Evolutionary conservation across 179 eudicot genomes (phyloP).

Genomic region (Beta macrorhiza): DNA sequence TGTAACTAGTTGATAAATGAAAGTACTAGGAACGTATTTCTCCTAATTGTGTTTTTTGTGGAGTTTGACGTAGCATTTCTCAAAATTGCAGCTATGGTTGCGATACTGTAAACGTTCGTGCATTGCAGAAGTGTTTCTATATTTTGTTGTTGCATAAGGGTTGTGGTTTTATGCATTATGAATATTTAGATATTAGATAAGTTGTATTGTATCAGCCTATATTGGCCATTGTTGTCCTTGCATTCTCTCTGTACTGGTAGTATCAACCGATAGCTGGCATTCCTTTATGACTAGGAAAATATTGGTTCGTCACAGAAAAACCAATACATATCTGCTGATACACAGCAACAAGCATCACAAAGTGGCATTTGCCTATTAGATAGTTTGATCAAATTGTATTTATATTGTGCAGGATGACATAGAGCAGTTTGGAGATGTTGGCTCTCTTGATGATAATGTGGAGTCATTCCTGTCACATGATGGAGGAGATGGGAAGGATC

Average conservation of each 20-base stretch:
- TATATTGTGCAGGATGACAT: constrained; percentile 65
- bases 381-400: constrained; percentile 10
- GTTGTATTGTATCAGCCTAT: not conserved
- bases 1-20: not conserved
- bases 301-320: not conserved
- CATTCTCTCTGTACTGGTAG: not conserved
- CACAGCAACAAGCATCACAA: not conserved
- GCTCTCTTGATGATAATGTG: constrained; percentile 79
- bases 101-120: too few relatives aligned
- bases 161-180: not conserved
- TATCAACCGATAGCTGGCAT: not conserved
- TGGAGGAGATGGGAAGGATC: constrained; percentile 72
- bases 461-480: constrained; percentile 82
- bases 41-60: not conserved
- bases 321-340: not conserved
- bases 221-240: not conserved
- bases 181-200: too few relatives aligned
- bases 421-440: constrained; percentile 89
- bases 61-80: constrained; percentile 4
- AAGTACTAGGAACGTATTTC: not conserved
- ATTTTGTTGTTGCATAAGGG: not conserved
- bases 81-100: not conserved
- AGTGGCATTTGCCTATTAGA: not conserved
- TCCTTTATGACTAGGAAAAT: not conserved
- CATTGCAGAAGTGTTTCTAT: not conserved